phyloP scores from a whole-genome alignment of 2,329 filamentous ascomycete species.

The Aspergillus niger region DNA sequence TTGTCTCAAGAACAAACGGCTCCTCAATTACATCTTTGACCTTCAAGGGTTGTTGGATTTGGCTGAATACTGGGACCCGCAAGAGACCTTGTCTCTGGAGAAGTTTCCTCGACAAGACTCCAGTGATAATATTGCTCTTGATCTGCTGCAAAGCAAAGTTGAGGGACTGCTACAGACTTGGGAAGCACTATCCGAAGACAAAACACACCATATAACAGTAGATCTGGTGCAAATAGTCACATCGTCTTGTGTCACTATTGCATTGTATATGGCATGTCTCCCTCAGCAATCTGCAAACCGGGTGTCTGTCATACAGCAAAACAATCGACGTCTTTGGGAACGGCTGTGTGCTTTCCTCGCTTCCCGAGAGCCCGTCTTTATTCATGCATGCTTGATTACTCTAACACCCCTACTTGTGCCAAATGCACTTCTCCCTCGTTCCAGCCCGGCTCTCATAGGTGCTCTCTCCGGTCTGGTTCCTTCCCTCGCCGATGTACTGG shows the following conservation, averaged over 20 bases:
- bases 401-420: slow-evolving; percentile 37
- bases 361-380: slow-evolving; percentile 29
- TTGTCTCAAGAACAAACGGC: slow-evolving; percentile 40
- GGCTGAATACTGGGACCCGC: slow-evolving; percentile 29
- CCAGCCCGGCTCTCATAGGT: slow-evolving; percentile 23
- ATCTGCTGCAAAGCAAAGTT: slow-evolving; percentile 49
- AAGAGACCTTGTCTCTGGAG: slow-evolving; percentile 25
- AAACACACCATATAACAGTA: slow-evolving; percentile 48
- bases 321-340: slow-evolving; percentile 36
- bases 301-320: slow-evolving; percentile 31
- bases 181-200: slow-evolving; percentile 45
- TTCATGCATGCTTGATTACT: slow-evolving; percentile 36
- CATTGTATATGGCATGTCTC: slow-evolving; percentile 40
- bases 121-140: slow-evolving; percentile 44
- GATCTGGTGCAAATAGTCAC: slow-evolving; percentile 55
- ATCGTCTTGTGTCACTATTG: slow-evolving; percentile 50
- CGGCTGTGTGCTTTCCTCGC: slow-evolving; percentile 38
- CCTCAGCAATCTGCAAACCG: slow-evolving; percentile 35
- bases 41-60: slow-evolving; percentile 23
- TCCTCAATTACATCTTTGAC: slow-evolving; percentile 55
- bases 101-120: slow-evolving; percentile 32
- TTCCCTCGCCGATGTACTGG: slow-evolving; percentile 35
- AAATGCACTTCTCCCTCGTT: slow-evolving; percentile 20
- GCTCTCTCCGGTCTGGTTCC: slow-evolving; percentile 30
- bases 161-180: slow-evolving; percentile 50